Conservation (phyloP, 176 grass and related monocot genomes). For the Oryza australiensis region DNA sequence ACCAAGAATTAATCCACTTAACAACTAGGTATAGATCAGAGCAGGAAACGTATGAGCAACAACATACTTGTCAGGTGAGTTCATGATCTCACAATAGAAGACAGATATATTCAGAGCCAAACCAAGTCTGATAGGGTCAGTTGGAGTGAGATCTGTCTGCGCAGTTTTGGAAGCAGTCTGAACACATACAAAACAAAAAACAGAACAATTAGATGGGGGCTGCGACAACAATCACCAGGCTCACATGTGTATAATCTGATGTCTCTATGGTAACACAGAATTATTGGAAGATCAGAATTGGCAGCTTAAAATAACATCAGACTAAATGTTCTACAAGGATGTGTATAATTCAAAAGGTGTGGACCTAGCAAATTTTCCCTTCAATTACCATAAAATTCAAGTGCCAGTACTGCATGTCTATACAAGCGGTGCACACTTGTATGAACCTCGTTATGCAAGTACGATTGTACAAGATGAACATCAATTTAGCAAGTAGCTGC, state of each 20-base stretch:
- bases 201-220: background rate
- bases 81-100: conserved; percentile 76
- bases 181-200: background rate
- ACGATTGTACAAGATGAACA: background rate
- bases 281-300: background rate
- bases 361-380: background rate
- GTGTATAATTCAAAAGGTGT: background rate
- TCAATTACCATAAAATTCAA: background rate
- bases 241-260: background rate
- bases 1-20: conserved; percentile 2
- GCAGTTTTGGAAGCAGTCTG: conserved; percentile 55
- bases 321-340: background rate
- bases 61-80: conserved; percentile 62
- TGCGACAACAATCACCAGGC: background rate
- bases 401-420: background rate
- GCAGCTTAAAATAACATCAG: background rate
- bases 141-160: conserved; percentile 56
- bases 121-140: conserved; percentile 60
- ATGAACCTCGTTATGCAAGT: background rate
- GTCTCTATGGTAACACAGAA: background rate
- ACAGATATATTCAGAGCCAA: conserved; percentile 70
- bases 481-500: background rate
- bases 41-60: background rate
- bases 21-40: background rate
- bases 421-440: background rate